Evolutionary conservation across 2,329 filamentous ascomycete species (phyloP).

Genomic region (Hypomyces rosellus): DNA sequence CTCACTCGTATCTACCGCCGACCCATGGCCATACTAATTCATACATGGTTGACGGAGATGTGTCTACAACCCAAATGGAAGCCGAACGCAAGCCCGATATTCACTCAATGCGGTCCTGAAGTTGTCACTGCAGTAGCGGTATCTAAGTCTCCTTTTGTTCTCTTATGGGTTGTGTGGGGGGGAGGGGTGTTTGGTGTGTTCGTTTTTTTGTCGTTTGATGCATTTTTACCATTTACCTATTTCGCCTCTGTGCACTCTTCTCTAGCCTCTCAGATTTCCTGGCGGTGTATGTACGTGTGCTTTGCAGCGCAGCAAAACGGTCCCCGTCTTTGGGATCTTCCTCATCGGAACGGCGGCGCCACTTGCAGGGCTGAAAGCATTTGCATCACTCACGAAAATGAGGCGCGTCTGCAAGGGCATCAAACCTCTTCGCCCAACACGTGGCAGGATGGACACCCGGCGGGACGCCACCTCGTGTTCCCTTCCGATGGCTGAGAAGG

Average conservation of each 20-base stretch:
- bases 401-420: slow-evolving; percentile 1
- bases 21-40: background rate
- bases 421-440: background rate
- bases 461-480: slow-evolving; percentile 3
- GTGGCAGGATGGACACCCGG: background rate
- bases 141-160: background rate
- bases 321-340: background rate
- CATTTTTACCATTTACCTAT: background rate
- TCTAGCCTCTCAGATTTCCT: too few species aligned
- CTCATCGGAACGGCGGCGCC: background rate
- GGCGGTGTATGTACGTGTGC: background rate
- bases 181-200: background rate
- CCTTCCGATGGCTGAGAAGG: background rate
- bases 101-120: background rate
- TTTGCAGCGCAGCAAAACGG: background rate
- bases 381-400: background rate
- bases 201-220: background rate
- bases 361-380: background rate
- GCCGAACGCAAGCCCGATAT: slow-evolving; percentile 6
- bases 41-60: slow-evolving; percentile 4
- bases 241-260: background rate
- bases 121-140: background rate
- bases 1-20: slow-evolving; percentile 2
- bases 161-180: background rate
- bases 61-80: background rate